Percentiles rank a stretch among this genome's conserved stretches.
phyloP scores from a whole-genome alignment of 2,329 filamentous ascomycete species.

The Eutypa lata region DNA sequence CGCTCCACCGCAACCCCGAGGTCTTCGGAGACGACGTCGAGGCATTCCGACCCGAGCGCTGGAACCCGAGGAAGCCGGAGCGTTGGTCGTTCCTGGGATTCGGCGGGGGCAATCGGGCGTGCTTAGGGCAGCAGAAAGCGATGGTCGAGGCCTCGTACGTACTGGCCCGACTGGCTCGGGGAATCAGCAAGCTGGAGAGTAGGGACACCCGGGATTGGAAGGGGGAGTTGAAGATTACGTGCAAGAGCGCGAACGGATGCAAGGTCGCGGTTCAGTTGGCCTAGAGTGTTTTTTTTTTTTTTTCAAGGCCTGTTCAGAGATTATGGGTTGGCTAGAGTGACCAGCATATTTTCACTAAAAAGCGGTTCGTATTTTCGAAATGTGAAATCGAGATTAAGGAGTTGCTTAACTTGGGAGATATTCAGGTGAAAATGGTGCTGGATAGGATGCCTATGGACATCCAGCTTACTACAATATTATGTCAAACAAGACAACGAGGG shows the following conservation, averaged over 20 bases:
- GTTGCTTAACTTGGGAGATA: too few relatives aligned
- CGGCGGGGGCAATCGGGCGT: constrained; percentile 9
- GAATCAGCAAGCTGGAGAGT: constrained; percentile 1
- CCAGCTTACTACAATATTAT: too few relatives aligned
- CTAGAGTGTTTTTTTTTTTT: neutral
- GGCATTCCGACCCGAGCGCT: constrained; percentile 10
- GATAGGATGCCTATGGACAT: too few relatives aligned
- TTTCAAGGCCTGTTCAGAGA: too few relatives aligned
- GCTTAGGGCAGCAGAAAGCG: constrained; percentile 9
- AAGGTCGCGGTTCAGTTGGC: constrained; percentile 3
- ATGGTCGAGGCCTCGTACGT: constrained; percentile 9
- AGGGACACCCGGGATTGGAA: constrained; percentile 7
- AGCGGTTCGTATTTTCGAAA: too few relatives aligned
- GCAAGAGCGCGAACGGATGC: constrained; percentile 13
- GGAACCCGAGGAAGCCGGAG: constrained; percentile 10
- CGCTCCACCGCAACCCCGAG: constrained; percentile 7
- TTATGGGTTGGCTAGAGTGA: too few relatives aligned
- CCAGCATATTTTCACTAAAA: too few relatives aligned
- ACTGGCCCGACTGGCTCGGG: constrained; percentile 6
- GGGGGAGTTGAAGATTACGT: constrained; percentile 12
- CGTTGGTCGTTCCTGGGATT: constrained; percentile 10
- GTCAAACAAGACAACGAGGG: too few relatives aligned
- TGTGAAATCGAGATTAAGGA: too few relatives aligned
- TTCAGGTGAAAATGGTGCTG: too few relatives aligned
- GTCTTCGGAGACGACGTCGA: constrained; percentile 12